These are phyloP conservation scores for Zopfia rhizophila DNA, from an alignment of 2,329 filamentous ascomycete genomes.

Conservation along the genomic window DNA sequence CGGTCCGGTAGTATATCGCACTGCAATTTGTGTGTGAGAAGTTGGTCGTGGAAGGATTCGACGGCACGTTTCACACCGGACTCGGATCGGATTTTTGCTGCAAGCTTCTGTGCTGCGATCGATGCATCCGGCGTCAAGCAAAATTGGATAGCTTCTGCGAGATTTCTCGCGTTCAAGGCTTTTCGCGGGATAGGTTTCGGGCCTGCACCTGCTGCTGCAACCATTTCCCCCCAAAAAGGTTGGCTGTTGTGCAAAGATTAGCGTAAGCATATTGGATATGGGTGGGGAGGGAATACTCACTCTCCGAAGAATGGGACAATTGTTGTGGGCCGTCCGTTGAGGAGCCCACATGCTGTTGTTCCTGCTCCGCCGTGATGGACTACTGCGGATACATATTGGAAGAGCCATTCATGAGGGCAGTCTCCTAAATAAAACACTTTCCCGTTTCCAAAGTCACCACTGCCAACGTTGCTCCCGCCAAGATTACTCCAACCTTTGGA, in stretches of 20 bases:
- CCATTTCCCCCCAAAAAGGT: conserved; percentile 40
- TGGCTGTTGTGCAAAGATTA: conserved; percentile 25
- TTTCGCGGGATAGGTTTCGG: conserved; percentile 38
- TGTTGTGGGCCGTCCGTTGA: conserved; percentile 78
- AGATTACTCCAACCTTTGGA: conserved; percentile 89
- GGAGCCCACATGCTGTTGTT: conserved; percentile 84
- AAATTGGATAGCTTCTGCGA: conserved; percentile 35
- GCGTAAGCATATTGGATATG: too few relatives aligned
- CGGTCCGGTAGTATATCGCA: conserved; percentile 33
- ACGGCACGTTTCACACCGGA: conserved; percentile 35
- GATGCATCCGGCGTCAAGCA: conserved; percentile 30
- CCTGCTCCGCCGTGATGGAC: conserved; percentile 88
- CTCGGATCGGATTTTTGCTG: conserved; percentile 34
- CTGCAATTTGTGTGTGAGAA: conserved; percentile 35
- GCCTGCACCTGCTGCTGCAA: conserved; percentile 42
- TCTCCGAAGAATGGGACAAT: conserved; percentile 77
- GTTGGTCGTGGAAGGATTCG: conserved; percentile 37
- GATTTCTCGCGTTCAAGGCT: conserved; percentile 28
- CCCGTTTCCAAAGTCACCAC: too few relatives aligned
- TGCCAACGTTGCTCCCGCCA: too few relatives aligned
- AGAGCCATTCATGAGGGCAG: conserved; percentile 87
- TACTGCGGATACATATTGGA: conserved; percentile 79
- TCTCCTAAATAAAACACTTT: conserved; percentile 70
- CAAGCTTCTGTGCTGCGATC: conserved; percentile 30
- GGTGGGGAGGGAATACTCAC: conserved; percentile 7